Percentiles rank a stretch among this genome's conserved stretches.
These are phyloP conservation scores for Parasitella parasitica DNA, from an alignment of 371 early-diverging fungal species.

Conservation along the genomic window DNA sequence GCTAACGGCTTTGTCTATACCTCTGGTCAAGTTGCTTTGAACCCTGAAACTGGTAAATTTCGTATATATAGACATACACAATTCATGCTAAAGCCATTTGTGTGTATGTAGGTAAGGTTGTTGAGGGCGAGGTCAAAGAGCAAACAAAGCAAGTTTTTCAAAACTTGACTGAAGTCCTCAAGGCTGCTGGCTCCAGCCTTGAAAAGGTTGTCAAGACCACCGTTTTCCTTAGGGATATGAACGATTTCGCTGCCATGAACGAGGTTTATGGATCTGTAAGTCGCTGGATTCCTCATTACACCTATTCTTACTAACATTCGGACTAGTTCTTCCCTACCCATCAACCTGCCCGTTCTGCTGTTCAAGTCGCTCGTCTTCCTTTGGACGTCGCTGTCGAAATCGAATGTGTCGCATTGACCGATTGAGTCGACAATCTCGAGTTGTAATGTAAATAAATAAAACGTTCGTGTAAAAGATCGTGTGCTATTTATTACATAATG, in stretches of 20 bases:
- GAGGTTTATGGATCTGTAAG: conserved; percentile 65
- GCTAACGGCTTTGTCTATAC: conserved; percentile 71
- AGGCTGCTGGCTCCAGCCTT: conserved; percentile 68
- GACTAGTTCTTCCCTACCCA: conserved; percentile 52
- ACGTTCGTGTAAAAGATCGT: not conserved
- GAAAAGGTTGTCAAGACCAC: conserved; percentile 82
- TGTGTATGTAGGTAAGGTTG: conserved; percentile 32
- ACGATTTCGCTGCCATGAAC: conserved; percentile 82
- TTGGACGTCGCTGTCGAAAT: conserved; percentile 78
- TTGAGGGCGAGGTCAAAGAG: conserved; percentile 33
- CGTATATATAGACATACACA: too few relatives aligned
- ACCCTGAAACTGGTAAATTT: conserved; percentile 40
- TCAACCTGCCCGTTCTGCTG: conserved; percentile 78
- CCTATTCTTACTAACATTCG: not conserved
- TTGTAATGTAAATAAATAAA: not conserved
- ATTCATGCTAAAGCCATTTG: too few relatives aligned
- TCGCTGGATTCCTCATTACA: not conserved
- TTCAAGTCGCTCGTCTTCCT: conserved; percentile 82
- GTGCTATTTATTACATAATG: conserved; percentile 36
- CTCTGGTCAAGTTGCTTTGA: conserved; percentile 65
- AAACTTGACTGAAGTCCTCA: conserved; percentile 72
- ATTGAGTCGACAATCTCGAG: conserved; percentile 1
- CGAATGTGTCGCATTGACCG: conserved; percentile 65
- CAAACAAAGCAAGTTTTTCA: conserved; percentile 67
- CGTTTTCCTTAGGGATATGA: conserved; percentile 79